Percentiles rank a stretch among this genome's conserved stretches.
Evolutionary conservation across 768 basidiomycete species (phyloP).

Genomic region (Lactarius deliciosus): DNA sequence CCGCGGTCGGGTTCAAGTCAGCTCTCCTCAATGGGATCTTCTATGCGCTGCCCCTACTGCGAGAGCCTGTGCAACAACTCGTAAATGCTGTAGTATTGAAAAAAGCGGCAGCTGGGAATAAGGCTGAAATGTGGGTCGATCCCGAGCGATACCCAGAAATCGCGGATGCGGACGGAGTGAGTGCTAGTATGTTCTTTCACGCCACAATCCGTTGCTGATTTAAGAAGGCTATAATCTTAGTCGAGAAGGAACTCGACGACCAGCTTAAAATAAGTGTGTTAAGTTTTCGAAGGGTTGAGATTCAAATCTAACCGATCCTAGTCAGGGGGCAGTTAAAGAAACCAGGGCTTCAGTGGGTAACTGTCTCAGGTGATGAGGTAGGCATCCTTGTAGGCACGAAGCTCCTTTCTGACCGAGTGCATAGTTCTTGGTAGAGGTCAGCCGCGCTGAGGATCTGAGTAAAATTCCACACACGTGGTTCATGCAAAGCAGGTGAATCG

Average conservation of each 20-base stretch:
- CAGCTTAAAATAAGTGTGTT: conserved; percentile 65
- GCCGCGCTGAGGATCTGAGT: conserved; percentile 48
- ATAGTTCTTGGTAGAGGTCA: conserved; percentile 81
- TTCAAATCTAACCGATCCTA: conserved; percentile 33
- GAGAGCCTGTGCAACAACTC: conserved; percentile 51
- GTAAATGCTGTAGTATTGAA: conserved; percentile 57
- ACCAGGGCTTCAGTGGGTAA: conserved; percentile 71
- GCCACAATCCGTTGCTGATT: conserved; percentile 2
- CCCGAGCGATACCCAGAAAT: conserved; percentile 53
- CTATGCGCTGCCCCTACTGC: conserved; percentile 63
- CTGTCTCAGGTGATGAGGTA: conserved; percentile 70
- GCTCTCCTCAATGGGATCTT: conserved; percentile 69
- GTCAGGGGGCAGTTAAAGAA: conserved; percentile 71
- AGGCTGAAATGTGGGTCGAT: conserved; percentile 68
- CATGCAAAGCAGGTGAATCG: conserved; percentile 58
- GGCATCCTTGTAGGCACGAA: conserved; percentile 21
- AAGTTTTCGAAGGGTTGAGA: conserved; percentile 11
- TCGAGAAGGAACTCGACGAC: conserved; percentile 69
- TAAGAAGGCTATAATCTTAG: conserved; percentile 58
- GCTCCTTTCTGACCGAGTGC: background rate
- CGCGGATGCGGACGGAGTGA: conserved; percentile 58
- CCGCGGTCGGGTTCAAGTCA: conserved; percentile 61
- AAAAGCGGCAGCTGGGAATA: conserved; percentile 63
- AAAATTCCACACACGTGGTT: conserved; percentile 57
- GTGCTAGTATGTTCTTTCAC: background rate